Percentiles rank a stretch among this genome's conserved stretches.
phyloP scores from a whole-genome alignment of 345 rosid genomes.

The Nasturtium officinale region DNA sequence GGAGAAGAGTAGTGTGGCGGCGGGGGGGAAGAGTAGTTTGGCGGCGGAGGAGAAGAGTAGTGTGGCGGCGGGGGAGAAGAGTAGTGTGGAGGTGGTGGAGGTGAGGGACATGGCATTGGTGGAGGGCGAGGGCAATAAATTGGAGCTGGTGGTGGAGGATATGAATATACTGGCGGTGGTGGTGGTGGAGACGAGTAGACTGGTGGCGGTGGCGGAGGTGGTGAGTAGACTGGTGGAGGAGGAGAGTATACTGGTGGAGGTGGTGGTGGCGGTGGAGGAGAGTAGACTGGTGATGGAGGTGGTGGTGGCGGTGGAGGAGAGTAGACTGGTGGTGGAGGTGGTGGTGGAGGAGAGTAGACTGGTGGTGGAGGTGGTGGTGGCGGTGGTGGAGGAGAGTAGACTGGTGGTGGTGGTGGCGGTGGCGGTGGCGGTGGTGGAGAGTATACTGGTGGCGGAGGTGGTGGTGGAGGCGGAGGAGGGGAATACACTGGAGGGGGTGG shows the following conservation, averaged over 20 bases:
- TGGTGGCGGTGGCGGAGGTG: conserved; percentile 34
- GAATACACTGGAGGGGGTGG: conserved; percentile 26
- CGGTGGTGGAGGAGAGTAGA: conserved; percentile 37
- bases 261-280: conserved; percentile 37
- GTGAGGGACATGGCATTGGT: conserved; percentile 19
- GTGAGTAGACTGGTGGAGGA: conserved; percentile 48
- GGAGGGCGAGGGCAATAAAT: conserved; percentile 42
- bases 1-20: not conserved
- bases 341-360: not conserved
- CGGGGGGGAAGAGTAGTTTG: conserved; percentile 3
- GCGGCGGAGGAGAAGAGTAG: conserved; percentile 3
- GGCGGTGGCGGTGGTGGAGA: conserved; percentile 32
- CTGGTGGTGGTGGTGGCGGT: conserved; percentile 41
- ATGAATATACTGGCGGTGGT: conserved; percentile 22
- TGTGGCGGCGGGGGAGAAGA: conserved; percentile 10
- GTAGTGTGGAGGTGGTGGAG: not conserved
- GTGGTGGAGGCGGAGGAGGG: conserved; percentile 41
- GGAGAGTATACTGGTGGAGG: conserved; percentile 46
- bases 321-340: conserved; percentile 46
- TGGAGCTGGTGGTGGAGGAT: conserved; percentile 45
- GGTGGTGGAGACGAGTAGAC: conserved; percentile 28
- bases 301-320: conserved; percentile 32
- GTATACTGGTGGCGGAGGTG: conserved; percentile 30
- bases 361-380: conserved; percentile 45
- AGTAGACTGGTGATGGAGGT: conserved; percentile 23